A percentile compares a stretch with the other conserved stretches of the same genome.
Conservation (phyloP, 106 monocot species). For the Phalaenopsis aphrodite region DNA sequence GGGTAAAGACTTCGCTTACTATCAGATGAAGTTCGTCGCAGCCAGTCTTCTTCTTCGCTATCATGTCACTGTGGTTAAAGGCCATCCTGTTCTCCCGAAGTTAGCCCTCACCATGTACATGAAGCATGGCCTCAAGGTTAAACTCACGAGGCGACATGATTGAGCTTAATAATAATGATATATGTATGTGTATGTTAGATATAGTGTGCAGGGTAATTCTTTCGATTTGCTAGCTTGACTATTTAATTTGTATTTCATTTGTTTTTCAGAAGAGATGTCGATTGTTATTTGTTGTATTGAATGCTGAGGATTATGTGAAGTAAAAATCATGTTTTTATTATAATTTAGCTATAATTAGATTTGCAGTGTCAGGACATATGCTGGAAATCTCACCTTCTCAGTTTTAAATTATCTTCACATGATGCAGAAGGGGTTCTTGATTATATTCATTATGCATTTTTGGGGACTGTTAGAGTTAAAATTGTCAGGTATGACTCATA, state of each 20-base stretch:
- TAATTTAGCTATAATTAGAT: not conserved
- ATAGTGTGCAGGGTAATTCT: not conserved
- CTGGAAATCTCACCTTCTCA: too few species aligned
- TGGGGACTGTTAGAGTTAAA: too few species aligned
- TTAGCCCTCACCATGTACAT: conserved; percentile 93
- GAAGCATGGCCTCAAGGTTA: conserved; percentile 77
- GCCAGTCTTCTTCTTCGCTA: conserved; percentile 66
- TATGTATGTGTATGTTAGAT: too few species aligned
- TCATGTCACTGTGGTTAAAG: conserved; percentile 53
- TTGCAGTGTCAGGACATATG: not conserved
- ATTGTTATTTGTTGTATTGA: not conserved
- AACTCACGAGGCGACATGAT: conserved; percentile 30
- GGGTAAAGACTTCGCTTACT: conserved; percentile 96
- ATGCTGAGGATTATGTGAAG: not conserved
- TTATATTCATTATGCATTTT: too few species aligned
- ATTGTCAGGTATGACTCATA: too few species aligned
- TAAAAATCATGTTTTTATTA: not conserved
- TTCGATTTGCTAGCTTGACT: not conserved
- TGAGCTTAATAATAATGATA: not conserved
- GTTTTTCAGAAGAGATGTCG: not conserved
- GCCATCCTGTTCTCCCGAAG: conserved; percentile 68
- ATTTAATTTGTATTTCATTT: not conserved
- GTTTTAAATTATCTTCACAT: too few species aligned
- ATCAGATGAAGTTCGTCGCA: conserved; percentile 79
- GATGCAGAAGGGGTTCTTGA: too few species aligned